A percentile compares a stretch with the other conserved stretches of the same genome.
Conservation (phyloP, 371 early-diverging fungal genomes). For the Rhizopus sp. region DNA sequence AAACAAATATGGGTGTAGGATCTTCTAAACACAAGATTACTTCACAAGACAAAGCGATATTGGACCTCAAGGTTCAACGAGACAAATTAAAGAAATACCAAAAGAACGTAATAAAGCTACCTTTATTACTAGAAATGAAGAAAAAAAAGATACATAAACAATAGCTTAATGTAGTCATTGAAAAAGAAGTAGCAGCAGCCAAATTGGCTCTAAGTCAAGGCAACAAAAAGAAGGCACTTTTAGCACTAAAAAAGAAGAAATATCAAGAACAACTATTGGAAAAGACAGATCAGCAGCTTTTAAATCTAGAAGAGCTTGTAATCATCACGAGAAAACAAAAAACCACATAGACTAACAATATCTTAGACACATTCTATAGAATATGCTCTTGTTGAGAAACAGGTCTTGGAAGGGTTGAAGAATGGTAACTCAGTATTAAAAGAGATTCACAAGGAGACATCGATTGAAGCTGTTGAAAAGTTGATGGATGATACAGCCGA, state of each 20-base stretch:
- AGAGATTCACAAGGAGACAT: slow-evolving; percentile 88
- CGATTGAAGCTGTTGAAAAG: slow-evolving; percentile 89
- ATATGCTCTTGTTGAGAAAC: slow-evolving; percentile 87
- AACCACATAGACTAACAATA: not conserved
- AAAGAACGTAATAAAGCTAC: slow-evolving; percentile 62
- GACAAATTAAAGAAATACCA: slow-evolving; percentile 93
- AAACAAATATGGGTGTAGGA: slow-evolving; percentile 51
- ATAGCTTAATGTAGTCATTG: slow-evolving; percentile 66
- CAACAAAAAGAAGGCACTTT: slow-evolving; percentile 80
- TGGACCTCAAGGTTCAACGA: slow-evolving; percentile 94
- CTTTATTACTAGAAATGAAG: not conserved
- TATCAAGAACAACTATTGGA: slow-evolving; percentile 88
- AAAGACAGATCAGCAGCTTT: slow-evolving; percentile 83
- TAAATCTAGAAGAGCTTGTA: slow-evolving; percentile 90
- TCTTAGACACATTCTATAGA: slow-evolving; percentile 82
- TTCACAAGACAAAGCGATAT: slow-evolving; percentile 87
- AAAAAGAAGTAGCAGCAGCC: slow-evolving; percentile 70
- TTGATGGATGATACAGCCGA: slow-evolving; percentile 96
- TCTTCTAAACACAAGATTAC: slow-evolving; percentile 68
- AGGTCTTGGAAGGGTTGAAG: slow-evolving; percentile 82
- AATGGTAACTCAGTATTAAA: slow-evolving; percentile 86
- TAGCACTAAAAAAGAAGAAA: slow-evolving; percentile 93
- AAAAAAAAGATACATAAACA: slow-evolving; percentile 1
- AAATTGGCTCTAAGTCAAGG: slow-evolving; percentile 63
- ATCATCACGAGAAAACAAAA: not conserved